These are phyloP conservation scores for Mortierella antarctica DNA, from an alignment of 192 early-diverging fungal species.

Conservation along the genomic window DNA sequence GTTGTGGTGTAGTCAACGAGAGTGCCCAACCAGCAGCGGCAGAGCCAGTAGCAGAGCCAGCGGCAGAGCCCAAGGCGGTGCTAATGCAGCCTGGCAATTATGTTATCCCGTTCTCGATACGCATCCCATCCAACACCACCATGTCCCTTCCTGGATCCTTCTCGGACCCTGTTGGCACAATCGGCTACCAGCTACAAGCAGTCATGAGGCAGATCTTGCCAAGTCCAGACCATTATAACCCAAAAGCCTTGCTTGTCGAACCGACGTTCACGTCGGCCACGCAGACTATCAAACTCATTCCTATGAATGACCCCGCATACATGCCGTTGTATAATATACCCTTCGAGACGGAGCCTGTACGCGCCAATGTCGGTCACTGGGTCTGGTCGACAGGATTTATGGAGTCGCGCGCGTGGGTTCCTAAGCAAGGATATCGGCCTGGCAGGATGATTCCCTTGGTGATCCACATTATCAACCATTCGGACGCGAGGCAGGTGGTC, in stretches of 20 bases:
- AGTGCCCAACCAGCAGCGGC: slow-evolving; percentile 2
- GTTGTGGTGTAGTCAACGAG: not conserved
- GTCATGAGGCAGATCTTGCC: slow-evolving; percentile 52
- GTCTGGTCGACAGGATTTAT: slow-evolving; percentile 52
- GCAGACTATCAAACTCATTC: slow-evolving; percentile 45
- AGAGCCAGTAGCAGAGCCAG: not conserved
- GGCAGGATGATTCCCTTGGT: slow-evolving; percentile 45
- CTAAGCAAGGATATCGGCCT: slow-evolving; percentile 49
- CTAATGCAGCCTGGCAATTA: slow-evolving; percentile 52
- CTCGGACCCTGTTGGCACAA: slow-evolving; percentile 33
- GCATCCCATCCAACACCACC: slow-evolving; percentile 32
- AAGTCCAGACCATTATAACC: slow-evolving; percentile 34
- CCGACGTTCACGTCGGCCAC: slow-evolving; percentile 36
- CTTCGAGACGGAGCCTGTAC: slow-evolving; percentile 42
- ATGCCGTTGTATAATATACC: slow-evolving; percentile 44
- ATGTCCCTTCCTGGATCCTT: slow-evolving; percentile 52
- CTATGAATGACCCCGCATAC: slow-evolving; percentile 40
- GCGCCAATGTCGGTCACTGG: slow-evolving; percentile 50
- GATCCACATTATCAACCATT: slow-evolving; percentile 52
- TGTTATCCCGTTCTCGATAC: slow-evolving; percentile 52
- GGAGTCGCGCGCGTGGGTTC: slow-evolving; percentile 50
- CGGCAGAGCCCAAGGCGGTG: slow-evolving; percentile 41
- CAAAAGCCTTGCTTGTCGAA: slow-evolving; percentile 25
- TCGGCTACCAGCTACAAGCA: slow-evolving; percentile 41
- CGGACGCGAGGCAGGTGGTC: slow-evolving; percentile 38